Percentiles rank a stretch among this genome's conserved stretches.
Evolutionary conservation across 2,329 filamentous ascomycete species (phyloP).

Genomic region (Neonectria hederae): DNA sequence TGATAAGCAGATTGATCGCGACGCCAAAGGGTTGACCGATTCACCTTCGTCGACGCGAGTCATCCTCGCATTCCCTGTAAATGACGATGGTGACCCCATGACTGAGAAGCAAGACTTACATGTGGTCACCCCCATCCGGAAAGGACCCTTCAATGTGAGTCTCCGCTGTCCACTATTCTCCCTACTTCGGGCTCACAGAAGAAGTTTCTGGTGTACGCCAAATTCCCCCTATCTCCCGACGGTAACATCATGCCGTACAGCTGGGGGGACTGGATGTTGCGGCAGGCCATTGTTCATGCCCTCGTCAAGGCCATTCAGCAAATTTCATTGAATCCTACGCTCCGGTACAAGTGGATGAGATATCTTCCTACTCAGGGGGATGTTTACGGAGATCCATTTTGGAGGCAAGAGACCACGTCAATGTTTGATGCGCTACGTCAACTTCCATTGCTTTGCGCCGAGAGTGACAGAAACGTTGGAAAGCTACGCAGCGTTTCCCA

Average conservation of each 20-base stretch:
- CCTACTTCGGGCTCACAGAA: not conserved
- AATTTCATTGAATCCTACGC: not conserved
- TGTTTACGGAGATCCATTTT: not conserved
- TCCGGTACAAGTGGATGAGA: conserved; percentile 1
- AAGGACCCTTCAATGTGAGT: not conserved
- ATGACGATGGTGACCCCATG: not conserved
- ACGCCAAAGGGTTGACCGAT: not conserved
- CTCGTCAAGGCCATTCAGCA: not conserved
- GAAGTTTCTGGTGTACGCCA: not conserved
- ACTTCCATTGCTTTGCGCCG: not conserved
- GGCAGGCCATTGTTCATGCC: not conserved
- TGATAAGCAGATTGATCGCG: not conserved
- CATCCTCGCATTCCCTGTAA: not conserved
- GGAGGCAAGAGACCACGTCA: not conserved
- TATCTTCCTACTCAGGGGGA: not conserved
- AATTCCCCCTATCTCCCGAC: not conserved
- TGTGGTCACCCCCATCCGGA: not conserved
- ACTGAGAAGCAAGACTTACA: not conserved
- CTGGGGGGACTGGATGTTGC: not conserved
- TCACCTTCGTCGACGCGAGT: not conserved
- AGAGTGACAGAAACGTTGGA: not conserved
- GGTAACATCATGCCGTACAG: not conserved
- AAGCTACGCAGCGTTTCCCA: not conserved
- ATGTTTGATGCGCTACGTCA: not conserved
- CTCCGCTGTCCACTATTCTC: not conserved